Conservation (phyloP, 495 filamentous ascomycete genomes). For the Penicillium dipodomyicola region DNA sequence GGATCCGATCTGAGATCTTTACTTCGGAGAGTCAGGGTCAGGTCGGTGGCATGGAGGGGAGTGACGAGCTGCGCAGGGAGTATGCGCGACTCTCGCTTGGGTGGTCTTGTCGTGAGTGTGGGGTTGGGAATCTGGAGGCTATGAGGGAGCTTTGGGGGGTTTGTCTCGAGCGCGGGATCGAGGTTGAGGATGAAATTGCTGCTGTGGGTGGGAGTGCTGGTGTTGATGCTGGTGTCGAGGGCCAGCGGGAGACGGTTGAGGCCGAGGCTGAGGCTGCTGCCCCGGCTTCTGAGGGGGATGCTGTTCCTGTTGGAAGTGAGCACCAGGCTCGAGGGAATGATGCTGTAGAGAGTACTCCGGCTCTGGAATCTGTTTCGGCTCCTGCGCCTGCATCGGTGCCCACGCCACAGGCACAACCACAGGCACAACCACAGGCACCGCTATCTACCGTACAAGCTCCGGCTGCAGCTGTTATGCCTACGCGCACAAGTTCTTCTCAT, state of each 20-base stretch:
- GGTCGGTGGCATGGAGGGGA: constrained; percentile 81
- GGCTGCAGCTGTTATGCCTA: background rate
- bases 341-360: background rate
- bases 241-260: constrained; percentile 43
- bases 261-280: constrained; percentile 31
- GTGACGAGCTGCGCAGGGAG: constrained; percentile 56
- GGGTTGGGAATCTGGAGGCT: constrained; percentile 65
- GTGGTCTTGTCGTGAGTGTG: constrained; percentile 66
- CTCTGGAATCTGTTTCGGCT: no score
- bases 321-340: background rate
- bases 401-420: background rate
- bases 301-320: background rate
- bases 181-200: constrained; percentile 36
- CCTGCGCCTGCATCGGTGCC: constrained; percentile 2
- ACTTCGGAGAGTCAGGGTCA: constrained; percentile 61
- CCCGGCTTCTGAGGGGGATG: background rate
- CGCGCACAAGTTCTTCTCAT: constrained; percentile 1
- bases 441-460: background rate
- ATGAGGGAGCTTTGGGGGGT: constrained; percentile 62
- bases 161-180: constrained; percentile 51
- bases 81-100: constrained; percentile 60
- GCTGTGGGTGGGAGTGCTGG: background rate
- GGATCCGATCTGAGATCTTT: constrained; percentile 52
- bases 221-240: constrained; percentile 20
- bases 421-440: background rate